Evolutionary conservation across 805 yeast species (phyloP).

Genomic region (Yamadazyma phyllophila): DNA sequence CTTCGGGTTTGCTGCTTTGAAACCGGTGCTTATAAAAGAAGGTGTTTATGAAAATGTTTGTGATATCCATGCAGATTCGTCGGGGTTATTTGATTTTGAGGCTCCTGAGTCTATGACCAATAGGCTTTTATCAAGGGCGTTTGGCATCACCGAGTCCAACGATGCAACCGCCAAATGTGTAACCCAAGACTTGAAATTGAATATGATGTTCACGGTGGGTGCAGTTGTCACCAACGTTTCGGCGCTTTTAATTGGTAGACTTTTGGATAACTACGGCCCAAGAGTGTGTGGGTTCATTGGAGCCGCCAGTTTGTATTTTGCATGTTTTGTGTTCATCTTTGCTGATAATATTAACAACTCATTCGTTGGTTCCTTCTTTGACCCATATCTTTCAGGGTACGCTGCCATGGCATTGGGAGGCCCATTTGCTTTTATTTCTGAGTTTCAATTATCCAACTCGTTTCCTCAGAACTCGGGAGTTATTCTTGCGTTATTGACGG

Average conservation of each 20-base stretch:
- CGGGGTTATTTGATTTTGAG: conserved; percentile 7
- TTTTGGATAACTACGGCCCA: conserved; percentile 52
- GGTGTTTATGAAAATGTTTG: conserved; percentile 46
- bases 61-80: conserved; percentile 16
- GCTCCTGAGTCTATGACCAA: conserved; percentile 14
- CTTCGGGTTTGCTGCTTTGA: conserved; percentile 60
- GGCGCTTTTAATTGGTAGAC: conserved; percentile 49
- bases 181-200: conserved; percentile 52
- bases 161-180: conserved; percentile 43
- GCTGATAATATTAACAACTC: conserved; percentile 25
- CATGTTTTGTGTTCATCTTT: conserved; percentile 46
- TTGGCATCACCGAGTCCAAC: conserved; percentile 14
- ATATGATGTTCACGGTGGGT: conserved; percentile 58
- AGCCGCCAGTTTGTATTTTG: conserved; percentile 44
- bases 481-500: conserved; percentile 52
- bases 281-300: conserved; percentile 53
- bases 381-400: conserved; percentile 54
- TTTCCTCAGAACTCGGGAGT: conserved; percentile 54
- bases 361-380: conserved; percentile 26
- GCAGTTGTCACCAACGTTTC: conserved; percentile 56
- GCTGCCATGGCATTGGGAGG: conserved; percentile 57
- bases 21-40: conserved; percentile 50
- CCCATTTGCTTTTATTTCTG: conserved; percentile 54
- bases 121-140: conserved; percentile 10
- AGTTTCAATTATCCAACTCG: conserved; percentile 56